Evolutionary conservation across 2,329 filamentous ascomycete species (phyloP).

Genomic region (Diplocarpon mali): DNA sequence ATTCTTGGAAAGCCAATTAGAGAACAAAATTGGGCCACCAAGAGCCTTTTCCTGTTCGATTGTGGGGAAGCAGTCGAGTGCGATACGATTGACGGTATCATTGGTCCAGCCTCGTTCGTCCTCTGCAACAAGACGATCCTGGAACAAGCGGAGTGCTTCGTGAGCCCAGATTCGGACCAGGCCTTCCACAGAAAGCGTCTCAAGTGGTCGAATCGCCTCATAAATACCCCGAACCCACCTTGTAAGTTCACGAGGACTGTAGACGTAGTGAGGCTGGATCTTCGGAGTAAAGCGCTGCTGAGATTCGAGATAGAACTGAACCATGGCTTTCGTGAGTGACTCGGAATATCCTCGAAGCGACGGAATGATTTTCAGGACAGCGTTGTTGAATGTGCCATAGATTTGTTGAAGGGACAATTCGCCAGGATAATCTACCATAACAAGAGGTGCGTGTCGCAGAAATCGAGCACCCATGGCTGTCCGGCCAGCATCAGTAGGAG

Average conservation of each 20-base stretch:
- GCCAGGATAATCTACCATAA: constrained; percentile 99
- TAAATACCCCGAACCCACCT: constrained; percentile 97
- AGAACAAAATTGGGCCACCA: constrained; percentile 90
- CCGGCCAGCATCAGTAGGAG: constrained; percentile 91
- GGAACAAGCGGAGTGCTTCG: constrained; percentile 90
- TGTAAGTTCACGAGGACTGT: constrained; percentile 96
- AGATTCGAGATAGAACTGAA: constrained; percentile 88
- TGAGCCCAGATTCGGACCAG: constrained; percentile 97
- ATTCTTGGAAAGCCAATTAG: constrained; percentile 98
- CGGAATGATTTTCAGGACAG: constrained; percentile 92
- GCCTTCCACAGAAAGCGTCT: constrained; percentile 78
- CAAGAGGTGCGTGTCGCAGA: constrained; percentile 89
- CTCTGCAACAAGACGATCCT: constrained; percentile 89
- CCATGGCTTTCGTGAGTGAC: constrained; percentile 92
- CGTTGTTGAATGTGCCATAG: constrained; percentile 95
- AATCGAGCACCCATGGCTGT: constrained; percentile 89
- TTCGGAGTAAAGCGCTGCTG: constrained; percentile 90
- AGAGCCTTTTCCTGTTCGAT: constrained; percentile 85
- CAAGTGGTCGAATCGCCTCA: constrained; percentile 87
- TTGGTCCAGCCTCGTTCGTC: constrained; percentile 94
- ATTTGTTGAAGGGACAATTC: constrained; percentile 92
- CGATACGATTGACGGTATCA: constrained; percentile 75
- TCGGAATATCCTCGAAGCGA: constrained; percentile 92
- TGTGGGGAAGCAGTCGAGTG: constrained; percentile 86
- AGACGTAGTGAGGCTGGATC: constrained; percentile 97